A percentile compares a stretch with the other conserved stretches of the same genome.
Conservation (phyloP, 148 eudicot genomes). For the Rhododendron williamsianum region DNA sequence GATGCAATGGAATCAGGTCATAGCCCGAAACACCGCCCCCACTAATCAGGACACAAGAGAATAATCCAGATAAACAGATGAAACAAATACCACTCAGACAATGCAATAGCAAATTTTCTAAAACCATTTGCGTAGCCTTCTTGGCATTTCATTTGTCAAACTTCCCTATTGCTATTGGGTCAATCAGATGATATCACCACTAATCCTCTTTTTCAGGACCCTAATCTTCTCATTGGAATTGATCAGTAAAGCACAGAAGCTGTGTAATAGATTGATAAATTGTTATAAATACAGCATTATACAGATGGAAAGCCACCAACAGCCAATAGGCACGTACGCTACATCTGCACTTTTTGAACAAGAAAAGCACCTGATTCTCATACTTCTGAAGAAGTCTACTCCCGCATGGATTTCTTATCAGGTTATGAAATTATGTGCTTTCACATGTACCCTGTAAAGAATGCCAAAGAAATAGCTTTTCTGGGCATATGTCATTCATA, state of each 20-base stretch:
- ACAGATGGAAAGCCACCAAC: not conserved
- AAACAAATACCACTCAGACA: not conserved
- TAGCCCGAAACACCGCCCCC: not conserved
- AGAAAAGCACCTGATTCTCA: not conserved
- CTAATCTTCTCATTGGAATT: not conserved
- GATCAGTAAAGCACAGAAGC: not conserved
- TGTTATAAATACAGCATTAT: not conserved
- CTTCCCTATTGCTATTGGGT: not conserved
- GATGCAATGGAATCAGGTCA: not conserved
- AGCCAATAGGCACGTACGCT: not conserved
- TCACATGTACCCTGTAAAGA: constrained; percentile 11
- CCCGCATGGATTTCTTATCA: not conserved
- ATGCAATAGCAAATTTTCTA: not conserved
- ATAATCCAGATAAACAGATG: not conserved
- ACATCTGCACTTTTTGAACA: not conserved
- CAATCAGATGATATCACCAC: not conserved
- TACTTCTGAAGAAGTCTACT: not conserved
- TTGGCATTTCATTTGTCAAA: not conserved
- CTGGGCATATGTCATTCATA: constrained; percentile 48
- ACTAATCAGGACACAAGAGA: too few species aligned
- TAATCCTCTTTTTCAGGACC: not conserved
- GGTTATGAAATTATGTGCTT: not conserved
- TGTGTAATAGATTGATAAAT: not conserved
- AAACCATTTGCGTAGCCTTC: not conserved
- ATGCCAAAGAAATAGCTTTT: constrained; percentile 57